These are phyloP conservation scores for Botryotinia narcissicola DNA, from an alignment of 2,329 filamentous ascomycete genomes.

Conservation along the genomic window DNA sequence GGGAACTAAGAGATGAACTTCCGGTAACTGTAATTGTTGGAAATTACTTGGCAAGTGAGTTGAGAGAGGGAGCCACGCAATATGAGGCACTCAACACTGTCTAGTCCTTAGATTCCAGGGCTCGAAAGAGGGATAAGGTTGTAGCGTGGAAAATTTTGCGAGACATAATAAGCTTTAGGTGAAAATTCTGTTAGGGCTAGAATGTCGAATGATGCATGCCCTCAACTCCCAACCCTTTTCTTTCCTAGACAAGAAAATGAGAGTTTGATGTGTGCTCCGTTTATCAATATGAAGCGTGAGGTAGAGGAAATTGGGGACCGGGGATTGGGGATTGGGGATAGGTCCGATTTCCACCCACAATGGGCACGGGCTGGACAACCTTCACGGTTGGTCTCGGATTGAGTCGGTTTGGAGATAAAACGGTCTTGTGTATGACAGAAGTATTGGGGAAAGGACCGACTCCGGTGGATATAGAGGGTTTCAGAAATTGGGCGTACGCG, in stretches of 20 bases:
- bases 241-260: background rate
- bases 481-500: background rate
- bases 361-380: background rate
- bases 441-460: conserved; percentile 10
- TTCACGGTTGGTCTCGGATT: background rate
- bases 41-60: background rate
- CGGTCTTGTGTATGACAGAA: background rate
- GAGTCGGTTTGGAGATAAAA: background rate
- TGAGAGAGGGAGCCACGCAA: background rate
- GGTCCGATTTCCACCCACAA: background rate
- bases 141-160: background rate
- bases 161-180: background rate
- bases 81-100: background rate
- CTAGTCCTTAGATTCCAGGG: background rate
- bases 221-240: background rate
- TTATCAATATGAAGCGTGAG: background rate
- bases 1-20: background rate
- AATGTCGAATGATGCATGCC: background rate
- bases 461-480: background rate
- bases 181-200: background rate
- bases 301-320: background rate
- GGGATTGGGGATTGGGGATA: background rate
- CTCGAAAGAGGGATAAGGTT: conserved; percentile 7
- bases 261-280: background rate
- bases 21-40: background rate